These are phyloP conservation scores for Acacia concinna DNA, from an alignment of 331 rosid genomes.

Conservation along the genomic window DNA sequence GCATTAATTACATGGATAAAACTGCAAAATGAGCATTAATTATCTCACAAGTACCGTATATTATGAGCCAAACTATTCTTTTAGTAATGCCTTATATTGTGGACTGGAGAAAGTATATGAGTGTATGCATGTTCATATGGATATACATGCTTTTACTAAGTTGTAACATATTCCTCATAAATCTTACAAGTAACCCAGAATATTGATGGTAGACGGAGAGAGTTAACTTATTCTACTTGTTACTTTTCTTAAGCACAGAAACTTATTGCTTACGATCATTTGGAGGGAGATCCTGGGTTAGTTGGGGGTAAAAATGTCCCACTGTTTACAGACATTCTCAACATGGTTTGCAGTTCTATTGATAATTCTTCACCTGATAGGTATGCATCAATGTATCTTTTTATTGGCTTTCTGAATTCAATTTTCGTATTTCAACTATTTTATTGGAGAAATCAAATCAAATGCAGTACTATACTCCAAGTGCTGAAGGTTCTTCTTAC, in stretches of 20 bases:
- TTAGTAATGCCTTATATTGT: too few species aligned
- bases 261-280: constrained; percentile 97
- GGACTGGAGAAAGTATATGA: too few species aligned
- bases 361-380: constrained; percentile 99
- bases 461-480: constrained; percentile 93
- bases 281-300: constrained; percentile 99
- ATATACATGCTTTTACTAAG: neutral
- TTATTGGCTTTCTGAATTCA: constrained; percentile 11
- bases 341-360: constrained; percentile 79
- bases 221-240: constrained; percentile 29
- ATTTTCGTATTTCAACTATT: constrained; percentile 37
- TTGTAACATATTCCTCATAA: constrained; percentile 11
- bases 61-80: too few species aligned
- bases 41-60: too few species aligned
- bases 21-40: too few species aligned
- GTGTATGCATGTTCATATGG: neutral
- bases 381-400: constrained; percentile 42
- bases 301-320: constrained; percentile 84
- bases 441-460: constrained; percentile 33
- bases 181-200: constrained; percentile 24
- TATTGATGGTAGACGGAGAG: constrained; percentile 1
- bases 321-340: constrained; percentile 74
- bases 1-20: too few species aligned
- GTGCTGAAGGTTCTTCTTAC: constrained; percentile 99
- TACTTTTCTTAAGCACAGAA: constrained; percentile 58